Evolutionary conservation across 768 basidiomycete species (phyloP), one percentile per base, ranked within the genome.

Genomic region (Pisolithus sp.): DNA sequence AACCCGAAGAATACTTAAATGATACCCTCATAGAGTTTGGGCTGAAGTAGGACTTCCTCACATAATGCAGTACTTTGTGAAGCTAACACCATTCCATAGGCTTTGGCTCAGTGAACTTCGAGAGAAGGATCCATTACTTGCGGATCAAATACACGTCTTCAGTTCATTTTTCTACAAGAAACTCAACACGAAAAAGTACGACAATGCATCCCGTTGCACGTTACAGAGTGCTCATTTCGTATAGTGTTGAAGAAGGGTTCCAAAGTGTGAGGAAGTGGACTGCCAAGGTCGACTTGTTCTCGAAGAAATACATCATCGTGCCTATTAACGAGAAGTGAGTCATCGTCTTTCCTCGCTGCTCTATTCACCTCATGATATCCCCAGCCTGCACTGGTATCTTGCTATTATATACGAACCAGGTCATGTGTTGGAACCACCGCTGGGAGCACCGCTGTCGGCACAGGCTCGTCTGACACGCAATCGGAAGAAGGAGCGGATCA

Each of bases 111-210:
- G 72, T 46, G 75, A 78, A 7, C 67, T 89, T 23, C 77, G 80
- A 55, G 69, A 65, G 36, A 69, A 61, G 34, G 63, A 85, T 54
- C 83, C 85, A 2, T 75, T 75, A 15, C 69, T 89, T 4, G 88
- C 82, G 2, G 77, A 83, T 3, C 78, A 89, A 58, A 76, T 94
- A 1, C 86, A 97, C 61, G 79, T 98, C 4, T 98, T 98, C 74
- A 98, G 86, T 66, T 94, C 94, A 0, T 99, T 97, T 71, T 98
- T 99, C 69, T 98, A 94, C 74, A 91, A 94, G 73, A 95, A 96
- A 68, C 70, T 99, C 24, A 85, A 78, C 49, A 69, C 38, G 57
- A 86, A 80, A 64, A 79, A 75, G 83, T 84, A 63, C 37, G 73
- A 63, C 23, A 26, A 50, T 7, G 4, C 5, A 37, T 31, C 38